Percentiles rank a stretch among this genome's conserved stretches.
These are phyloP conservation scores for Picea sitchensis DNA, from an alignment of 75 land plant genomes.

Conservation along the genomic window DNA sequence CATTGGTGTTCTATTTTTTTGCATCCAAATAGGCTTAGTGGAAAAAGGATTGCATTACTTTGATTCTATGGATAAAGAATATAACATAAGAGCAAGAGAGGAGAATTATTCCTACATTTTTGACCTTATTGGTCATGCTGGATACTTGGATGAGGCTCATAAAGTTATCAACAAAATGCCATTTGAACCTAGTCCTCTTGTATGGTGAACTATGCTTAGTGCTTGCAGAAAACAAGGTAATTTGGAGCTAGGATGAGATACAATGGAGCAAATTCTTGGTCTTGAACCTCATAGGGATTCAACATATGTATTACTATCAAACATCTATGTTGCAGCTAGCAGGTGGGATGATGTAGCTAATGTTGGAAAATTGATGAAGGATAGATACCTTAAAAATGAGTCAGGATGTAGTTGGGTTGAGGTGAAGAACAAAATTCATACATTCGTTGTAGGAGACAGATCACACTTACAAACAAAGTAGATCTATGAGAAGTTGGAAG, in stretches of 20 bases:
- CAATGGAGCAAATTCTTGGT: neutral
- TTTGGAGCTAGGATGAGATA: neutral
- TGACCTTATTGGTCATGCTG: neutral
- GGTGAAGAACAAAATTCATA: slow-evolving; percentile 36
- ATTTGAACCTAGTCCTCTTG: neutral
- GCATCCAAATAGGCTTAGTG: slow-evolving; percentile 37
- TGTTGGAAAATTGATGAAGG: neutral
- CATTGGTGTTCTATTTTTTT: slow-evolving; percentile 46
- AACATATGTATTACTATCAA: neutral
- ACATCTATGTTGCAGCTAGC: neutral
- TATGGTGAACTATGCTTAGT: neutral
- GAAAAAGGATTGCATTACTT: slow-evolving; percentile 18
- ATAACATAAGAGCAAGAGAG: neutral
- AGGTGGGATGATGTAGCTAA: neutral
- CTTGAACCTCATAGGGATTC: neutral
- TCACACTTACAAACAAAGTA: neutral
- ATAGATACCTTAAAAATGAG: neutral
- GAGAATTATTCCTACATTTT: neutral
- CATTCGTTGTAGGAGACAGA: slow-evolving; percentile 55
- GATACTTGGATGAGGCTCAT: neutral
- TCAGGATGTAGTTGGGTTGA: slow-evolving; percentile 10
- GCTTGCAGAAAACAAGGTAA: neutral
- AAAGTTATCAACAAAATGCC: neutral
- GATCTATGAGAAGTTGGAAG: slow-evolving; percentile 15
- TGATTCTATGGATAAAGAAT: neutral